Base-by-base conservation (phyloP, 768 basidiomycete species). In the Tylopilus sp. region DNA sequence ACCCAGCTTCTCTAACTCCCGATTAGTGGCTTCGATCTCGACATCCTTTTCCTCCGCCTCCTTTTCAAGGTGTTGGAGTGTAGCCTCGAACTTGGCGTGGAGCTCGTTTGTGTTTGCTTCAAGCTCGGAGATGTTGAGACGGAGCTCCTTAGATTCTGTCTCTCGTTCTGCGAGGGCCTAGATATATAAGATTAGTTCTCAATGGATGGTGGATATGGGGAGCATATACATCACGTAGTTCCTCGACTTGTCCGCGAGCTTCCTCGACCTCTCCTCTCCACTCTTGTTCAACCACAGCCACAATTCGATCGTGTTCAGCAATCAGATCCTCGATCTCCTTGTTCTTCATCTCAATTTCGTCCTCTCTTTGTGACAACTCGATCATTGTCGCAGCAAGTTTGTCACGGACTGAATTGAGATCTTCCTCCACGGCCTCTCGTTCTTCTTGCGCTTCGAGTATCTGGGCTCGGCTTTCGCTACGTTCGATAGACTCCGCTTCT, bases 201-300 rank as follows among this genome's bases (percentile, higher is more conserved):
- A 3, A 7, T 9, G 39, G 1, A 0, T 21, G 17, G 13, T 40
- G 11, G 10, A 18, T 15, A 35, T 36, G 28, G 52, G 25, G 28
- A 2, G 35, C 22, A 71, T 78, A 51, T 62, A 89, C 87, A 67
- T 88, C 88, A 22, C 79, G 77, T 15, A 90, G 74, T 66, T 95
- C 90, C 50, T 92, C 90, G 1, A 86, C 81, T 59, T 91, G 90
- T 3, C 75, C 79, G 52, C 85, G 76, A 2, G 83, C 83, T 57
- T 92, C 90, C 55, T 91, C 83, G 3, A 95, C 83, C 63, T 95
- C 94, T 3, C 87, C 88, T 49, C 86, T 74, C 92, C 92, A 95
- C 59, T 91, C 89, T 39, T 85, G 80, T 60, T 91, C 89, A 7
- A 92, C 85, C 3, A 79, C 77, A 18, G 79, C 78, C 3, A 91